Conservation (phyloP, 2,329 filamentous ascomycete genomes). For the Pleurostoma richardsiae region DNA sequence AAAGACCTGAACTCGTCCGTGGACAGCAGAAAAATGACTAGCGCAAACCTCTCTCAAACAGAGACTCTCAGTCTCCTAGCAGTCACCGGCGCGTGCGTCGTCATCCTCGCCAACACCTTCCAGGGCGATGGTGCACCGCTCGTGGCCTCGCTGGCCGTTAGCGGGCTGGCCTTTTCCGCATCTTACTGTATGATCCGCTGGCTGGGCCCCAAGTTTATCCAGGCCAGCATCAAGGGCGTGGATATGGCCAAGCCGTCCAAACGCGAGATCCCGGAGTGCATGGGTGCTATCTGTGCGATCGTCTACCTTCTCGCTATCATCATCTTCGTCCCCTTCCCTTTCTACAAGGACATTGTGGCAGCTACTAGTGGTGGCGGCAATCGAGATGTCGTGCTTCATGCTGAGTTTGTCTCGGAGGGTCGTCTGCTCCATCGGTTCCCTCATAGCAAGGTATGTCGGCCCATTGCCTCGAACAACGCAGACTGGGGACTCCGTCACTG, state of each 20-base stretch:
- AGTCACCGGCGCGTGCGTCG: constrained; percentile 64
- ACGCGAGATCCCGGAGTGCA: constrained; percentile 85
- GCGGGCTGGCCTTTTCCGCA: constrained; percentile 74
- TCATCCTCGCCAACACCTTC: constrained; percentile 75
- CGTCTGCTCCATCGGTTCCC: constrained; percentile 88
- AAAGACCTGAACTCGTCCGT: no score
- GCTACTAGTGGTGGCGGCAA: constrained; percentile 93
- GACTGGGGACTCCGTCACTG: neutral
- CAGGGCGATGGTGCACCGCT: constrained; percentile 83
- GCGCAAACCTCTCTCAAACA: constrained; percentile 35
- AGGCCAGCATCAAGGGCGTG: constrained; percentile 80
- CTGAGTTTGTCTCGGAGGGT: constrained; percentile 71
- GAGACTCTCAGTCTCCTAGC: constrained; percentile 54
- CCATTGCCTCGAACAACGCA: neutral
- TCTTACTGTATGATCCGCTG: constrained; percentile 86
- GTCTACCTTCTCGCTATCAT: constrained; percentile 89
- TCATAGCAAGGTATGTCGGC: constrained; percentile 70
- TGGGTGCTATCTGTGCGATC: constrained; percentile 89
- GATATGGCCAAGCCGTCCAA: constrained; percentile 72
- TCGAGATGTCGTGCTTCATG: constrained; percentile 73
- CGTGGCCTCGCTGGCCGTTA: constrained; percentile 82
- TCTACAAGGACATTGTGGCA: constrained; percentile 96
- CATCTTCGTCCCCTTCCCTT: constrained; percentile 91
- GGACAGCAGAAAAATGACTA: neutral
- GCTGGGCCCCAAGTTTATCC: constrained; percentile 86